Evolutionary conservation across 768 basidiomycete species (phyloP).

Genomic region (Cyathus striatus): DNA sequence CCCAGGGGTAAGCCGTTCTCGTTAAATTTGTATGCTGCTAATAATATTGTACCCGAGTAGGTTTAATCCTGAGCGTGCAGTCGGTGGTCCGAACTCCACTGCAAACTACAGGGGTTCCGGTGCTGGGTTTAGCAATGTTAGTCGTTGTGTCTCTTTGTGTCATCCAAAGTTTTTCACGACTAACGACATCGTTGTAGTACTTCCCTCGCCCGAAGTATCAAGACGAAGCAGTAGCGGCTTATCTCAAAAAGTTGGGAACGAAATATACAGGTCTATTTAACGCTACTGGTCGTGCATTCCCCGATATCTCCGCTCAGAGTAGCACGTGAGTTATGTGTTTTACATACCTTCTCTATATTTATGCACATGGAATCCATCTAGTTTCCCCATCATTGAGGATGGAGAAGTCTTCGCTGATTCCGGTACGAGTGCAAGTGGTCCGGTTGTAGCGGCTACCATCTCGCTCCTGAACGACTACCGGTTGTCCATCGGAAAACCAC

Average conservation of each 20-base stretch:
- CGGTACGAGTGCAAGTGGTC: slow-evolving; percentile 42
- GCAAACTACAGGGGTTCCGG: neutral
- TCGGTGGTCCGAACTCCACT: neutral
- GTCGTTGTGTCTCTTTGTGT: neutral
- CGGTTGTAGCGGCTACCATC: slow-evolving; percentile 40
- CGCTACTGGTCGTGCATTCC: slow-evolving; percentile 13
- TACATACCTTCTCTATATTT: too few relatives aligned
- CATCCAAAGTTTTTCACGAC: neutral
- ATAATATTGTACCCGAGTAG: too few relatives aligned
- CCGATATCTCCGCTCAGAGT: slow-evolving; percentile 14
- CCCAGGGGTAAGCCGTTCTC: neutral
- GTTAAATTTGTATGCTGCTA: too few relatives aligned
- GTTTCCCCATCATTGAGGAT: slow-evolving; percentile 18
- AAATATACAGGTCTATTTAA: neutral
- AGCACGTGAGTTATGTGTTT: neutral
- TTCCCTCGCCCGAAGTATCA: slow-evolving; percentile 38
- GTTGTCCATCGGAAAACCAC: slow-evolving; percentile 17
- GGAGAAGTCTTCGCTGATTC: slow-evolving; percentile 15
- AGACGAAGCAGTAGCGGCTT: slow-evolving; percentile 12
- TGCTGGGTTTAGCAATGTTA: neutral
- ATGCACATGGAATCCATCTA: too few relatives aligned
- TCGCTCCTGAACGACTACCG: slow-evolving; percentile 41
- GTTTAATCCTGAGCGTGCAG: neutral
- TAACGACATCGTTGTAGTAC: neutral
- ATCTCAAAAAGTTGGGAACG: neutral